These are phyloP conservation scores for Ceratobasidium sp. DNA, from an alignment of 1,284 basidiomycete genomes.

Conservation along the genomic window DNA sequence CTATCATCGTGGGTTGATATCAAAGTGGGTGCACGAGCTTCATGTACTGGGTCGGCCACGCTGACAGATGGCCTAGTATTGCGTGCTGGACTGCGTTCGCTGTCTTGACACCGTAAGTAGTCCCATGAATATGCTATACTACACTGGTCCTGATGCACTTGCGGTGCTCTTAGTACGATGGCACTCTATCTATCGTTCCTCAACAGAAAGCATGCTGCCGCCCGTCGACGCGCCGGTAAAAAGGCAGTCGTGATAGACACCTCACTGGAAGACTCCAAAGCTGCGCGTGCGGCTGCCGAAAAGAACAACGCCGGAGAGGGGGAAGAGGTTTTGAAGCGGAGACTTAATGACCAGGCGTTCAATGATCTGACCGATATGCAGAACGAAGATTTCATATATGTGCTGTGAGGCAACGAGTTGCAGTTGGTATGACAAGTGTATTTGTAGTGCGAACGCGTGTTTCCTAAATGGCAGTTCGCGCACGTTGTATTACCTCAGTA, in stretches of 20 bases:
- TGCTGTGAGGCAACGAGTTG: slow-evolving; percentile 48
- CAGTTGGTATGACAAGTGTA: no score
- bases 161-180: slow-evolving; percentile 47
- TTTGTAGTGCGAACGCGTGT: no score
- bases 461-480: no score
- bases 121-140: no score
- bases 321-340: slow-evolving; percentile 44
- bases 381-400: slow-evolving; percentile 60
- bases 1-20: slow-evolving; percentile 53
- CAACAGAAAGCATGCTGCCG: slow-evolving; percentile 53
- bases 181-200: slow-evolving; percentile 54
- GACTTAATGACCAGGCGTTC: slow-evolving; percentile 55
- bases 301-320: slow-evolving; percentile 42
- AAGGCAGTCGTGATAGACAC: slow-evolving; percentile 52
- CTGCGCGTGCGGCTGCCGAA: slow-evolving; percentile 42
- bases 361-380: slow-evolving; percentile 56
- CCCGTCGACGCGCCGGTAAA: slow-evolving; percentile 53
- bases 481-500: no score
- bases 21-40: slow-evolving; percentile 48
- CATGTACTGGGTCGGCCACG: slow-evolving; percentile 42
- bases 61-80: slow-evolving; percentile 46
- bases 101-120: slow-evolving; percentile 48
- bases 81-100: slow-evolving; percentile 53
- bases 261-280: slow-evolving; percentile 53
- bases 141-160: not conserved